Percentiles rank a stretch among this genome's conserved stretches.
phyloP scores from a whole-genome alignment of 1,284 basidiomycete species.

The Cryptococcus amylolentus region DNA sequence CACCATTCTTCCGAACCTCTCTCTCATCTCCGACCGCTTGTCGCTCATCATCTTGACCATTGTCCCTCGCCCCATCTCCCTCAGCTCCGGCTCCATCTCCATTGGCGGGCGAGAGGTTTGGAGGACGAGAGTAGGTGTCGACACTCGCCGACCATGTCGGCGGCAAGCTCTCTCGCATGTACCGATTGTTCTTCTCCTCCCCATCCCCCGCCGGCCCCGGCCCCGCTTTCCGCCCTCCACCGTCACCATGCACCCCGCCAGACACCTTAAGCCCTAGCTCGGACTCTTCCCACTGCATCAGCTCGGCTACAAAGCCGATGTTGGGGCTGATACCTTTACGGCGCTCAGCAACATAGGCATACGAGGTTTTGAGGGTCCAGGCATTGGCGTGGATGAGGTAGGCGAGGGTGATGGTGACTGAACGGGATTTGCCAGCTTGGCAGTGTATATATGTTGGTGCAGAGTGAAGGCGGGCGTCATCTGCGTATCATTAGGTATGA shows the following conservation, averaged over 20 bases:
- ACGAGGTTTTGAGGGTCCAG: slow-evolving; percentile 87
- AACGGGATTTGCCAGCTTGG: slow-evolving; percentile 91
- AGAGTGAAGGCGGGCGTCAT: slow-evolving; percentile 83
- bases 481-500: slow-evolving; percentile 49
- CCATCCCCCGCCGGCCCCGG: slow-evolving; percentile 14
- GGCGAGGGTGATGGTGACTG: slow-evolving; percentile 94
- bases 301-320: slow-evolving; percentile 93
- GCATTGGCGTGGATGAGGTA: slow-evolving; percentile 96
- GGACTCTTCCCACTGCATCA: slow-evolving; percentile 92
- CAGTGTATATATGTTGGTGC: slow-evolving; percentile 92
- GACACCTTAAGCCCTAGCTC: slow-evolving; percentile 78
- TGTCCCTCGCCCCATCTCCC: slow-evolving; percentile 8
- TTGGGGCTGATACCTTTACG: slow-evolving; percentile 93
- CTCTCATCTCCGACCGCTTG: slow-evolving; percentile 26
- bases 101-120: slow-evolving; percentile 6
- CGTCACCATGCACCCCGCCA: slow-evolving; percentile 57
- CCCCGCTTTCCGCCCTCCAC: background rate
- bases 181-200: slow-evolving; percentile 49
- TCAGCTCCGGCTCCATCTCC: background rate
- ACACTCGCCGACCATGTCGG: slow-evolving; percentile 51
- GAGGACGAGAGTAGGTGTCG: slow-evolving; percentile 14
- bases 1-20: slow-evolving; percentile 77
- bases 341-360: slow-evolving; percentile 83
- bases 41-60: slow-evolving; percentile 12
- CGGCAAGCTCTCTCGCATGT: slow-evolving; percentile 68